Evolutionary conservation across 2,329 filamentous ascomycete genomes (phyloP).

Genomic region (Tolypocladium pustulatum): DNA sequence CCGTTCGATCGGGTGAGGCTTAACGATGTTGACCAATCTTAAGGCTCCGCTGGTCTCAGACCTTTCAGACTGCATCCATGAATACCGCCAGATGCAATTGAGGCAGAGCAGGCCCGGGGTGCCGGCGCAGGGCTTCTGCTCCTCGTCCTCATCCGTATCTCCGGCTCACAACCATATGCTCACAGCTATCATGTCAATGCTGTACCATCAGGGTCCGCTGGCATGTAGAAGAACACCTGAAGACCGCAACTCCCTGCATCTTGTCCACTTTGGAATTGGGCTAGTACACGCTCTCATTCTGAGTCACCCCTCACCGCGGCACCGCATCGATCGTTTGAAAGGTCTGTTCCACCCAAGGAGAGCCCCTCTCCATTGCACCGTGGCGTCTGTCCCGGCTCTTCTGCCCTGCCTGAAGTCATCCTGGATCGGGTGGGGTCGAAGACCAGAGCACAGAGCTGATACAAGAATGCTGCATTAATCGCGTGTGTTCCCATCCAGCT

Average conservation of each 20-base stretch:
- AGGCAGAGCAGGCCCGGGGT: background rate
- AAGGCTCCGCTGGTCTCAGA: slow-evolving; percentile 1
- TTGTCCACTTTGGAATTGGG: background rate
- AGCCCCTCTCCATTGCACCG: too few species aligned
- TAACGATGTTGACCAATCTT: background rate
- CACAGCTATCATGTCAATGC: background rate
- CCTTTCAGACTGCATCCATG: slow-evolving; percentile 1
- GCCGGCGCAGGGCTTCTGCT: background rate
- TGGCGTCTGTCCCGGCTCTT: background rate
- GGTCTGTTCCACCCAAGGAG: background rate
- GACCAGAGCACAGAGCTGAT: background rate
- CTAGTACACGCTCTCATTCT: slow-evolving; percentile 1
- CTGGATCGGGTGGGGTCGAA: background rate
- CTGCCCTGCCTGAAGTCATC: background rate
- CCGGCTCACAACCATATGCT: background rate
- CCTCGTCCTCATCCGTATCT: background rate
- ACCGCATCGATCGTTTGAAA: background rate
- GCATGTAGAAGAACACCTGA: background rate
- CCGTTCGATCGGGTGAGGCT: slow-evolving; percentile 1
- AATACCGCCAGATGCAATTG: background rate
- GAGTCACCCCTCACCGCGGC: background rate
- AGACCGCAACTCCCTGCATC: background rate
- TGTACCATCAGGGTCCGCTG: background rate
- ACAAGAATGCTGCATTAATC: background rate
- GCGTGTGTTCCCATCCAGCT: background rate